These are phyloP conservation scores for Kluyveromyces sp. DNA, from an alignment of 1,139 yeast species.

Conservation along the genomic window DNA sequence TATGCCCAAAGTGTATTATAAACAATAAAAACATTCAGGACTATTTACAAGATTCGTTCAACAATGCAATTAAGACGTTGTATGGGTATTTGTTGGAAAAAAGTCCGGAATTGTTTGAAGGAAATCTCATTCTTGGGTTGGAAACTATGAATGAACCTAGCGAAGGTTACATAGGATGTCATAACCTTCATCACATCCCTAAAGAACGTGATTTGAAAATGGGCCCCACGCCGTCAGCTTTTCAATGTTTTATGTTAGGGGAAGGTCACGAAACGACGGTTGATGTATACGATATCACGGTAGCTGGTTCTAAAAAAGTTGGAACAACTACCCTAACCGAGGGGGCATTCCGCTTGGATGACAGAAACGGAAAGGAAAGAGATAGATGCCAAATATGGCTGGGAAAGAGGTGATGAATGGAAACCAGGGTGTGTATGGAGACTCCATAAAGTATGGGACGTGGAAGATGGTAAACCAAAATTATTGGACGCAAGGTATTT, in stretches of 20 bases:
- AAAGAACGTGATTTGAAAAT: slow-evolving; percentile 49
- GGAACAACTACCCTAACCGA: slow-evolving; percentile 49
- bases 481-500: slow-evolving; percentile 45
- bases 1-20: slow-evolving; percentile 58
- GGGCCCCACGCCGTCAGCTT: slow-evolving; percentile 62
- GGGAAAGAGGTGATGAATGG: slow-evolving; percentile 62
- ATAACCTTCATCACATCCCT: slow-evolving; percentile 42
- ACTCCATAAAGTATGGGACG: slow-evolving; percentile 65
- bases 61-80: slow-evolving; percentile 47
- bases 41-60: slow-evolving; percentile 59
- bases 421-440: slow-evolving; percentile 75
- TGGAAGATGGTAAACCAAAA: slow-evolving; percentile 26
- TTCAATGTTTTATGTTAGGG: slow-evolving; percentile 55
- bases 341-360: slow-evolving; percentile 67
- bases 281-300: slow-evolving; percentile 56
- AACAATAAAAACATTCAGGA: slow-evolving; percentile 73
- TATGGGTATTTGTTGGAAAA: slow-evolving; percentile 41
- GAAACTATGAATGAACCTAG: slow-evolving; percentile 89
- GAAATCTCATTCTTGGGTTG: slow-evolving; percentile 54
- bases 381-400: slow-evolving; percentile 59
- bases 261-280: slow-evolving; percentile 63
- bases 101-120: slow-evolving; percentile 49
- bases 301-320: slow-evolving; percentile 64
- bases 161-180: slow-evolving; percentile 51
- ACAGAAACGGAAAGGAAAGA: slow-evolving; percentile 29